phyloP scores from a whole-genome alignment of 441 rosid genomes.

The Jatropha multifida region DNA sequence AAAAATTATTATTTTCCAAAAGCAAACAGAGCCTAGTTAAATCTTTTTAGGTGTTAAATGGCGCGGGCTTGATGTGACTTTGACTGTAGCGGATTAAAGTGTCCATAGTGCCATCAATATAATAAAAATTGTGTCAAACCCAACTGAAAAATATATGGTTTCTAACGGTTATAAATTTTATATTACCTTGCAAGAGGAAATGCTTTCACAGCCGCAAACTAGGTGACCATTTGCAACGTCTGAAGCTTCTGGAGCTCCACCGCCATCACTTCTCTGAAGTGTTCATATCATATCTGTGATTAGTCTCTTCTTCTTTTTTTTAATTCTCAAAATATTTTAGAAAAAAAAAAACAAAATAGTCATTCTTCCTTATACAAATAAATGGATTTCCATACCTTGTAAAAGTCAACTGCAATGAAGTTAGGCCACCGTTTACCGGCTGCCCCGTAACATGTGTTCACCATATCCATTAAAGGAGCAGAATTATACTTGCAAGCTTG shows the following conservation, averaged over 20 bases:
- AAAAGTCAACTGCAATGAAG: constrained; percentile 91
- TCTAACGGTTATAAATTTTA: no score
- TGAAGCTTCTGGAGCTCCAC: constrained; percentile 69
- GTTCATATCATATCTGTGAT: background rate
- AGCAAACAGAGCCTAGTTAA: no score
- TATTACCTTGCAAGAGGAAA: constrained; percentile 62
- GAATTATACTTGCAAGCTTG: constrained; percentile 73
- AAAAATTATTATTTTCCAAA: no score
- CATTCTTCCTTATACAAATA: no score
- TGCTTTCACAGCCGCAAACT: constrained; percentile 70
- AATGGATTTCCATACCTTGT: constrained; percentile 47
- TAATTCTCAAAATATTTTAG: no score
- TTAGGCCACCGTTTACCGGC: constrained; percentile 87
- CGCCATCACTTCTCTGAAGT: constrained; percentile 69
- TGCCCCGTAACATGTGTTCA: constrained; percentile 60
- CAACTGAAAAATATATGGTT: no score
- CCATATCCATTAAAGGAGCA: constrained; percentile 60
- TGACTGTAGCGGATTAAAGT: no score
- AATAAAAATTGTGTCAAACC: no score
- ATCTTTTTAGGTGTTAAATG: no score
- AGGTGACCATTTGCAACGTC: constrained; percentile 77
- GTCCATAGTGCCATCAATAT: no score
- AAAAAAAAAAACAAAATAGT: no score
- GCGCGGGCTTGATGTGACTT: no score
- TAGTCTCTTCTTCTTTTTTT: background rate